Evolutionary conservation across 257 asterid species (phyloP), one percentile per base, ranked within the genome.

Genomic region (Ilex asprella): DNA sequence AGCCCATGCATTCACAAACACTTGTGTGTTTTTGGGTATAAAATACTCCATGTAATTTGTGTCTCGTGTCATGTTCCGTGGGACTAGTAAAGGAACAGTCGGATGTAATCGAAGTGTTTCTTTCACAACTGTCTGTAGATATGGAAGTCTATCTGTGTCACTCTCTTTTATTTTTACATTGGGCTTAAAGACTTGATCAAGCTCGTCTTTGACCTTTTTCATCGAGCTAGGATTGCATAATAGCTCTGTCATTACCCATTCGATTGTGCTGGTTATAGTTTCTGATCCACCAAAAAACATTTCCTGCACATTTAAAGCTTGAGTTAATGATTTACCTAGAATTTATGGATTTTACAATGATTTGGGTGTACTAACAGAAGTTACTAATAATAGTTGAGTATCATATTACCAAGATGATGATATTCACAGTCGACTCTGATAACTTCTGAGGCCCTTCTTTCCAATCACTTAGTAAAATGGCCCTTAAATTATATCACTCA

Each of bases 11-110:
- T 21, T 21, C 27, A 21, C 27, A 21, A 21, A 21, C 0, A 70
- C 59, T 60, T 75, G 77, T 3, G 80, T 75, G 29, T 51, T 55
- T 59, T 71, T 64, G 2, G 78, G 81, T n/a, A 76, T 55, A 21
- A 53, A 46, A 57, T 72, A 68, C 0, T 75, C 78, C 75, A 76
- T 68, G 54, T 63, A 71, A 30, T 61, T 62, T 12, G 65, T 64
- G 29, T 72, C 78, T 49, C 56, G 58, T 0, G 69, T 65, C 14
- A 78, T 75, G 50, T 43, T 68, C 29, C 73, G 55, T 2, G 78
- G 78, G 5, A 72, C 55, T 35, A 72, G 55, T 58, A 76, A 61
- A 2, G 81, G 72, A 30, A 66, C 31, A 2, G 81, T 74, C 15
- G 81, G 77, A 54, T 75, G 81, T 16, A 76, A 16, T 10, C 78